Base-by-base conservation (phyloP, 208 protist genomes). In the Wallacemonas collosoma region DNA sequence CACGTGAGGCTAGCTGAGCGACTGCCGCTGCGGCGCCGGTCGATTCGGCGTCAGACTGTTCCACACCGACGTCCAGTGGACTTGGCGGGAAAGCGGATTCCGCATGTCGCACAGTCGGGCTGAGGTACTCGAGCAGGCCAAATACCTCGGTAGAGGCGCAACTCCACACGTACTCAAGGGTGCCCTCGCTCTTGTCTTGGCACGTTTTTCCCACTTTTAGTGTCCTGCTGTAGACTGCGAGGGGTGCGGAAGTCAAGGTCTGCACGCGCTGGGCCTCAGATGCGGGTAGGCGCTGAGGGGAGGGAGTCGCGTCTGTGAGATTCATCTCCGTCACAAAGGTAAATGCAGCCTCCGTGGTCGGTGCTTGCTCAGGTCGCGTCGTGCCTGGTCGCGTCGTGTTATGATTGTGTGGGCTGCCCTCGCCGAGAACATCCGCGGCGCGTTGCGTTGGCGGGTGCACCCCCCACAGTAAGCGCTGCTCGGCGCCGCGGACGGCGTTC, bases 321-420 rank as follows among this genome's bases (percentile, higher is more conserved):
- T n/a, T 51, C 62, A 75, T 14, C 62, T 66, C 71, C 14, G 71
- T 75, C 51, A 75, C 62, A 43, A 75, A 75, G 38, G 70, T 63
- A 35, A 36, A 56, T 35, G 57, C 71, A 9, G 26, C 45, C 45
- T 56, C 38, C 26, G 47, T 26, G 15, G 39, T 15, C 14, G 5
- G 2, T 50, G 3, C 26, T n/a, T 55, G 39, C 15, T 3, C 36
- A 26, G 60, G 60, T n/a, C 60, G 60, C 6, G 60, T 41, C 3
- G 60, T 65, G 60, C 14, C 6, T 44, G 60, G 60, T 65, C 60
- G 60, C 36, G 14, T 9, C 41, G 14, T 38, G 0, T 26, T 2
- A 1, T n/a, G 36, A 26, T 47, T 8, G 8, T 38, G 60, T 8
- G 60, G 60, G 11, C 43, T 12, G 4, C 15, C 1, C 5, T 41